phyloP scores from a whole-genome alignment of 2,329 filamentous ascomycete genomes.

The Fusarium praegraminearum region DNA sequence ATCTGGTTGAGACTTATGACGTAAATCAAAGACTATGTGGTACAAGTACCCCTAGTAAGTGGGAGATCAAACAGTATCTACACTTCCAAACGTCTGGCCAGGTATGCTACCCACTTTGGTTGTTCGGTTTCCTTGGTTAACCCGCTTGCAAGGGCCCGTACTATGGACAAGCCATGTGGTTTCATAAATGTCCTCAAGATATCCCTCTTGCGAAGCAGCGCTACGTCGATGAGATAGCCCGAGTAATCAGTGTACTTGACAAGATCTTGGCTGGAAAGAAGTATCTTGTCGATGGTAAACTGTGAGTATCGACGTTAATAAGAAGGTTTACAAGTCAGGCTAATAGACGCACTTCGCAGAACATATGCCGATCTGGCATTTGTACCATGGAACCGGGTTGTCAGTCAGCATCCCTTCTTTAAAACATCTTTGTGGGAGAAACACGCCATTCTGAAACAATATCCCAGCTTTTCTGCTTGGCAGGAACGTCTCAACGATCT shows the following conservation, averaged over 20 bases:
- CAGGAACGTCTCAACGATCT: background rate
- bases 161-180: background rate
- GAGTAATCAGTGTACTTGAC: background rate
- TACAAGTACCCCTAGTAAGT: background rate
- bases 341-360: background rate
- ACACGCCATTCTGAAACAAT: background rate
- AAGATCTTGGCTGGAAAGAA: background rate
- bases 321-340: background rate
- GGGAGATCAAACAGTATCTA: conserved; percentile 1
- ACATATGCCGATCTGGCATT: background rate
- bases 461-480: background rate
- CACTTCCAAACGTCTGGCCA: conserved; percentile 1
- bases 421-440: background rate
- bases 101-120: background rate
- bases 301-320: background rate
- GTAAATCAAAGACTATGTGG: background rate
- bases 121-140: background rate
- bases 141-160: background rate
- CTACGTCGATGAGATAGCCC: background rate
- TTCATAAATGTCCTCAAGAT: background rate
- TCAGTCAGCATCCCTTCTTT: background rate
- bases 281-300: background rate
- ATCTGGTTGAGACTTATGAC: background rate
- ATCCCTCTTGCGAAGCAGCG: background rate
- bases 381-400: background rate